Conservation (phyloP, 2,329 filamentous ascomycete genomes). For the Penicillium sclerotiorum region DNA sequence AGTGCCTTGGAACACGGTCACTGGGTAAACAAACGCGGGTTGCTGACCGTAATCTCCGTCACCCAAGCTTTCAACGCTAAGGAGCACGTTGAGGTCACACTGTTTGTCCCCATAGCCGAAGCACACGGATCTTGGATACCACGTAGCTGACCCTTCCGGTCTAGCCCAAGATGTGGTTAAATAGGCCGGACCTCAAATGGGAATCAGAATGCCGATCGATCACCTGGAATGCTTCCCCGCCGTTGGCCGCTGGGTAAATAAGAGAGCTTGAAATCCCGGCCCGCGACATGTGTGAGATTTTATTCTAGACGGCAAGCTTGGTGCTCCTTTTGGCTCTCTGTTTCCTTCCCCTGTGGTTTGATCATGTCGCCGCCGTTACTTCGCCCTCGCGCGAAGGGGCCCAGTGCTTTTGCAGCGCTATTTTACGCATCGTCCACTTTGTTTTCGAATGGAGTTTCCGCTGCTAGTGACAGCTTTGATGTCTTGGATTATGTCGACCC, state of each 20-base stretch:
- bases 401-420: conserved; percentile 8
- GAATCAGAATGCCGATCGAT: conserved; percentile 15
- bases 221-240: conserved; percentile 22
- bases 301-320: not conserved
- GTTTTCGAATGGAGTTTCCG: not conserved
- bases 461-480: conserved; percentile 25
- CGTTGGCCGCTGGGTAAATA: conserved; percentile 12
- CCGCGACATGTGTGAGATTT: not conserved
- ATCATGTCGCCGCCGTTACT: conserved; percentile 12
- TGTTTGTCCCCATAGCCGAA: not conserved
- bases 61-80: no score
- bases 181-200: conserved; percentile 7
- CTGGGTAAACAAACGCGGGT: not conserved
- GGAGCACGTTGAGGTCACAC: not conserved
- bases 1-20: no score
- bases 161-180: not conserved
- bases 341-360: not conserved
- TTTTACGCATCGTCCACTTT: conserved; percentile 15
- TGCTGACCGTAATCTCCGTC: no score
- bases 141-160: conserved; percentile 1
- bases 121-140: conserved; percentile 1
- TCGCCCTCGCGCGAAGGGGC: not conserved
- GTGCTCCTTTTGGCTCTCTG: not conserved
- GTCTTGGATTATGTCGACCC: conserved; percentile 52
- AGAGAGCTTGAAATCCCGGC: conserved; percentile 4